Base-by-base conservation (phyloP, 2,329 filamentous ascomycete genomes). In the Fusarium mangiferae region DNA sequence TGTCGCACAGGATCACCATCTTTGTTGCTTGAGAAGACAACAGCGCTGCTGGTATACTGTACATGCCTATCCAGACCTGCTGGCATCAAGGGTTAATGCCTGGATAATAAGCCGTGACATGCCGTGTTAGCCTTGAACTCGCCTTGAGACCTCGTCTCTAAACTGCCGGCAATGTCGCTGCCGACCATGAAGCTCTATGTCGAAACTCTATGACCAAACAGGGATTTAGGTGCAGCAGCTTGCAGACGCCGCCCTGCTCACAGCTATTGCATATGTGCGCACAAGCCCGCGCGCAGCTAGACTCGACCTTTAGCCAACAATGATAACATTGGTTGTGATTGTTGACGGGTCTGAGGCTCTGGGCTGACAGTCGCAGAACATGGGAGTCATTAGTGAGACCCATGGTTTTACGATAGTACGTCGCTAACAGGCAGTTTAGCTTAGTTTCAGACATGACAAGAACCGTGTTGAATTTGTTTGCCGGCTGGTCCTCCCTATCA, bases 291-390 rank as follows among this genome's bases (percentile, higher is more conserved):
- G 26, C 67, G 45, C 57, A 46, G 52, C 44, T 58, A 38, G 38
- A 55, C 44, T 59, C 54, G 61, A 39, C 48, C 17, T 17, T n/a
- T 54, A 45, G 36, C 57, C 61, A 73, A 57, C 62, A 56, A 61
- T 58, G 51, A 66, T 48, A 62, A 54, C 30, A 48, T 52, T 62
- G 59, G 58, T 41, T 62, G 30, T 33, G 39, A 62, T 68, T 70
- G 67, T 62, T 67, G 70, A 66, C 66, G 70, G 66, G 63, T 66
- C 68, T 77, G 75, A 66, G 74, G 65, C 62, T 68, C 72, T 77
- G 76, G 72, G 70, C 70, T 73, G 73, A 78, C 70, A 72, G 68
- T 73, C 72, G 68, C 75, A 73, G 68, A 75, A 67, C 58, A 55
- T 39, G 59, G 52, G 59, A 62, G 66, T 68, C 61, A 74, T 68